A percentile compares a stretch with the other conserved stretches of the same genome.
Conservation (phyloP, 2,329 filamentous ascomycete genomes). For the Spiromastix sp. region DNA sequence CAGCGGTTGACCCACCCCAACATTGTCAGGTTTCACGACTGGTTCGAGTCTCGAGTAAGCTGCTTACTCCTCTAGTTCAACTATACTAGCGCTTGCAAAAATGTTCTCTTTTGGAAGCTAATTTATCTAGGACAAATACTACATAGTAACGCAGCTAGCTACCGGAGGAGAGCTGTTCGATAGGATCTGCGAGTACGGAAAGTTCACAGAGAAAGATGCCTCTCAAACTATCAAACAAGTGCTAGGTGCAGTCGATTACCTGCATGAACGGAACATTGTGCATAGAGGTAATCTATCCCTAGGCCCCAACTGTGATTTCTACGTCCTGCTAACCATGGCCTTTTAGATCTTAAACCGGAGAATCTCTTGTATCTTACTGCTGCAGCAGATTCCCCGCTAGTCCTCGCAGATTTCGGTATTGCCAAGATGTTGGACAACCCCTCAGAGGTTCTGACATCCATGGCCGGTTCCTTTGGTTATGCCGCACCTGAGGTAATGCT, state of each 20-base stretch:
- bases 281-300: constrained; percentile 62
- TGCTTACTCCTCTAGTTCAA: neutral
- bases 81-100: neutral
- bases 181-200: constrained; percentile 93
- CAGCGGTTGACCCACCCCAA: constrained; percentile 85
- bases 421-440: constrained; percentile 93
- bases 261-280: constrained; percentile 90
- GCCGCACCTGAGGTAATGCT: constrained; percentile 97
- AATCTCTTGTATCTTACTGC: constrained; percentile 88
- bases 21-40: constrained; percentile 95
- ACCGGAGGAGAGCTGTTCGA: constrained; percentile 96
- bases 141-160: constrained; percentile 94
- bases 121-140: constrained; percentile 79
- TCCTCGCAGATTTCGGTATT: constrained; percentile 95
- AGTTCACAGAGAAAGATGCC: constrained; percentile 96
- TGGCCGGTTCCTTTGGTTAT: constrained; percentile 98
- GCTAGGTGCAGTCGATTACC: constrained; percentile 82
- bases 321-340: neutral
- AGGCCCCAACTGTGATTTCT: too few relatives aligned
- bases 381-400: constrained; percentile 67
- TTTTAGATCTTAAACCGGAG: constrained; percentile 85
- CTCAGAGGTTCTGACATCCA: constrained; percentile 87
- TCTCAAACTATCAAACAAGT: constrained; percentile 93
- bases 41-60: constrained; percentile 92
- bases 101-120: constrained; percentile 2